These are phyloP conservation scores for Malus fusca DNA, from an alignment of 306 rosid species.

Conservation along the genomic window DNA sequence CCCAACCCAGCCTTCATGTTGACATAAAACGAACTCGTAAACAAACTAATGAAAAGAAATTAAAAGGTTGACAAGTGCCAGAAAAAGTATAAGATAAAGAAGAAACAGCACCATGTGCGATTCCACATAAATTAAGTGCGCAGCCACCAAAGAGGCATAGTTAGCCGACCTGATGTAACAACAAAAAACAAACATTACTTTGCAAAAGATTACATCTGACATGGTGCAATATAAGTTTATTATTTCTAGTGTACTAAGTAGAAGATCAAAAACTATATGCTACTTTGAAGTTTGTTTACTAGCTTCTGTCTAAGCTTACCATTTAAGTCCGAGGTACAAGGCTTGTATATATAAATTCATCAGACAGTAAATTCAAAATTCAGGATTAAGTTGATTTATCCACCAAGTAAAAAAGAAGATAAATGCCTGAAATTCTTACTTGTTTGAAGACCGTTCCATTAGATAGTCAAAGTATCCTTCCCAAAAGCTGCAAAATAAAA, in stretches of 20 bases:
- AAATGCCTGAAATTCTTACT: constrained; percentile 38
- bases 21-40: constrained; percentile 13
- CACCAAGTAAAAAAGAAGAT: not conserved
- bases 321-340: not conserved
- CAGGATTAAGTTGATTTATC: not conserved
- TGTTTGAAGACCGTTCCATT: constrained; percentile 82
- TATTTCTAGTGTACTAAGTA: not conserved
- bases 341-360: not conserved
- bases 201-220: not conserved
- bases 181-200: constrained; percentile 11
- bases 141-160: constrained; percentile 85
- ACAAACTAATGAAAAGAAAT: constrained; percentile 8
- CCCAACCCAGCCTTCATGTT: constrained; percentile 84
- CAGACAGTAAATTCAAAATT: not conserved
- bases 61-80: not conserved
- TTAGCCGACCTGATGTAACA: constrained; percentile 58
- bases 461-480: constrained; percentile 94
- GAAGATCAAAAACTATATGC: not conserved
- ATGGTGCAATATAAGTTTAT: not conserved
- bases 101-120: constrained; percentile 78
- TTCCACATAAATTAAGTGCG: constrained; percentile 69
- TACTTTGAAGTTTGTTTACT: not conserved
- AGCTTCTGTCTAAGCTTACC: not conserved
- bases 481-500: constrained; percentile 66
- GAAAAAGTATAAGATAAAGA: constrained; percentile 14